Base-by-base conservation (phyloP, 495 filamentous ascomycete species). In the Hypoxylon rickii region DNA sequence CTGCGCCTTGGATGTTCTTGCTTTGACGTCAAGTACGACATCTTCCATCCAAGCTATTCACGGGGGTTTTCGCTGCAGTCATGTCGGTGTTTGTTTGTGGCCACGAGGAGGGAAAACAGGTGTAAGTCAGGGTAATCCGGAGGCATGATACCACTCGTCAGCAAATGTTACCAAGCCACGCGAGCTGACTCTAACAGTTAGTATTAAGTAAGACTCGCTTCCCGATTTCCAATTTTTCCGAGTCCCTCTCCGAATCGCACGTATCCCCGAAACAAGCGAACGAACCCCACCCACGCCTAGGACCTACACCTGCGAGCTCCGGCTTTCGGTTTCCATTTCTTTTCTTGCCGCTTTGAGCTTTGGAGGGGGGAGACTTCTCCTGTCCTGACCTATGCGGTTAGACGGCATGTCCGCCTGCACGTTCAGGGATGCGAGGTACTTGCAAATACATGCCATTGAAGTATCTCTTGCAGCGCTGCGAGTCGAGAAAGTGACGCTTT, bases 341-440 rank as follows among this genome's bases (percentile, higher is more conserved):
- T 55, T 39, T 44, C 44, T n/a, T 26, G 34, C 33, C 18, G 46
- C 33, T 19, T 26, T 50, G 34, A 44, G 8, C 33, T 44, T 49
- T 43, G 32, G 32, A 13, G 2, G 38, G 49, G 31, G 38, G 38
- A 22, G 33, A 43, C 18, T 36, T 31, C 44, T 37, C 24, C 38
- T 18, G 10, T 39, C 41, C 10, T 29, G 24, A 44, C 51, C 38
- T 54, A 61, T 62, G 58, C 38, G 44, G 59, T 57, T 63, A 63
- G 59, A 53, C 52, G 53, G 52, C 47, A 11, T 52, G 43, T 63
- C 52, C 48, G 53, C 52, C 59, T 57, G 59, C 59, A 63, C 32
- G 38, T 53, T 19, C 59, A 63, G 48, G 59, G 59, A 41, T 63
- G 24, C 17, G 12, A 50, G 52, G 59, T 57, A 57, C 53, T 53